These are phyloP conservation scores for Botrytis squamosa DNA, from an alignment of 2,329 filamentous ascomycete species.

Conservation along the genomic window DNA sequence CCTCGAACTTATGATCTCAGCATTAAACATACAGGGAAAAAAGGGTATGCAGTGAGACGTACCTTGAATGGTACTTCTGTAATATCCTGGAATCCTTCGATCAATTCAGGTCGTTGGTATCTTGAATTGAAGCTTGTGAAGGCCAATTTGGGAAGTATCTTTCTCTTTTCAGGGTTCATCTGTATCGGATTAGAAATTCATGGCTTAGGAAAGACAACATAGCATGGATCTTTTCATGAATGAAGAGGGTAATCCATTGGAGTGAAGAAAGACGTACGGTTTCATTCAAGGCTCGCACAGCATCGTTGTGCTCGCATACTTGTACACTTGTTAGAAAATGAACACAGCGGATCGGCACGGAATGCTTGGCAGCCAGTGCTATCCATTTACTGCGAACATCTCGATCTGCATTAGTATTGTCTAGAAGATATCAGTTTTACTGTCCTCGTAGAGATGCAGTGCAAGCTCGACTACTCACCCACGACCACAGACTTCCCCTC, in stretches of 20 bases:
- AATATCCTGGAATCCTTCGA: conserved; percentile 85
- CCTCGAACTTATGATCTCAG: conserved; percentile 32
- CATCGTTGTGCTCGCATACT: conserved; percentile 78
- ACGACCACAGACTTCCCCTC: conserved; percentile 70
- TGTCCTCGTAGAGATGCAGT: conserved; percentile 18
- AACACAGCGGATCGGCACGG: conserved; percentile 78
- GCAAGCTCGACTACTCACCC: conserved; percentile 53
- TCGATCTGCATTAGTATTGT: conserved; percentile 91
- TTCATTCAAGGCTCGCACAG: conserved; percentile 68
- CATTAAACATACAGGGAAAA: conserved; percentile 21
- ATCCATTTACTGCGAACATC: conserved; percentile 79
- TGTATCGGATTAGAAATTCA: conserved; percentile 36
- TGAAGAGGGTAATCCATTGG: conserved; percentile 1
- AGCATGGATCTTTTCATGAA: background rate
- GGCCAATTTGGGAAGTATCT: conserved; percentile 72
- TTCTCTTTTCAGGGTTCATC: conserved; percentile 81
- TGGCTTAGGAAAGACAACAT: background rate
- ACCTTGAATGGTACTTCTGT: conserved; percentile 70
- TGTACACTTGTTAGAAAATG: conserved; percentile 72
- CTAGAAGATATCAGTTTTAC: conserved; percentile 46
- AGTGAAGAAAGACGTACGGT: conserved; percentile 31
- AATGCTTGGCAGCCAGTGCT: conserved; percentile 65
- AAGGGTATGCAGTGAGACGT: conserved; percentile 34
- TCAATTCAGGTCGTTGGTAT: conserved; percentile 67
- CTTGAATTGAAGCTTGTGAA: conserved; percentile 74